Percentiles rank a stretch among this genome's conserved stretches.
Conservation (phyloP, 108 stramenopile species). For the Fragilaria crotonensis region DNA sequence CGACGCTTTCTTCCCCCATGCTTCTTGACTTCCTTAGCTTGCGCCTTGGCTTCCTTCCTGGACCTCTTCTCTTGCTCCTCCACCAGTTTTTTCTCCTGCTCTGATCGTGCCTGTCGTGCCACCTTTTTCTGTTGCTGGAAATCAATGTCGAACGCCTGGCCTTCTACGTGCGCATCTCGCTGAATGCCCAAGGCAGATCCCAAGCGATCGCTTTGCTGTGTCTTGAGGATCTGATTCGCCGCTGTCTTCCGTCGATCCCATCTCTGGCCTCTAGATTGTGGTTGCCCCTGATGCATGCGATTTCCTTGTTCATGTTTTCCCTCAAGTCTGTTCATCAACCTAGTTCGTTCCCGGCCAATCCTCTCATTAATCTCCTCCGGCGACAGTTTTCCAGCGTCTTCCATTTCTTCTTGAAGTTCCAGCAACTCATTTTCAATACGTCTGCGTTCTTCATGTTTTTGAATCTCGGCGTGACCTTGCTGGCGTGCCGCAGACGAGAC, state of each 20-base stretch:
- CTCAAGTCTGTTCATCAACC: slow-evolving; percentile 7
- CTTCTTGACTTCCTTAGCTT: too few species aligned
- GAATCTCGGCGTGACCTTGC: slow-evolving; percentile 55
- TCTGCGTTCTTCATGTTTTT: slow-evolving; percentile 59
- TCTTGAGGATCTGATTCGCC: slow-evolving; percentile 14
- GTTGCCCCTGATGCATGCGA: slow-evolving; percentile 5
- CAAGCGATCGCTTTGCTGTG: slow-evolving; percentile 52
- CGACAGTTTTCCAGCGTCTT: slow-evolving; percentile 40
- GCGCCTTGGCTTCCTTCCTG: too few species aligned
- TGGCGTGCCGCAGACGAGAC: slow-evolving; percentile 50
- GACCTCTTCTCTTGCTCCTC: slow-evolving; percentile 47
- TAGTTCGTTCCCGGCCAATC: slow-evolving; percentile 46
- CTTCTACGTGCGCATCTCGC: slow-evolving; percentile 56
- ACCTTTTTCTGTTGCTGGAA: slow-evolving; percentile 51
- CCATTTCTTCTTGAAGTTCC: slow-evolving; percentile 66
- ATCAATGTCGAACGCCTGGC: slow-evolving; percentile 77
- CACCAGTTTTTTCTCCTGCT: slow-evolving; percentile 16
- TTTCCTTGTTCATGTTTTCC: slow-evolving; percentile 10
- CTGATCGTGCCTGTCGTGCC: slow-evolving; percentile 7
- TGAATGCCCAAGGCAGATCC: slow-evolving; percentile 56
- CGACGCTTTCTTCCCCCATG: too few species aligned
- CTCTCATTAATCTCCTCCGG: slow-evolving; percentile 59
- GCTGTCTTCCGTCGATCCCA: slow-evolving; percentile 23
- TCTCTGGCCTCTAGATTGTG: too few species aligned
- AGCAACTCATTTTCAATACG: slow-evolving; percentile 63